Conservation (phyloP, 2,329 filamentous ascomycete genomes). For the Aspergillus sclerotialis region DNA sequence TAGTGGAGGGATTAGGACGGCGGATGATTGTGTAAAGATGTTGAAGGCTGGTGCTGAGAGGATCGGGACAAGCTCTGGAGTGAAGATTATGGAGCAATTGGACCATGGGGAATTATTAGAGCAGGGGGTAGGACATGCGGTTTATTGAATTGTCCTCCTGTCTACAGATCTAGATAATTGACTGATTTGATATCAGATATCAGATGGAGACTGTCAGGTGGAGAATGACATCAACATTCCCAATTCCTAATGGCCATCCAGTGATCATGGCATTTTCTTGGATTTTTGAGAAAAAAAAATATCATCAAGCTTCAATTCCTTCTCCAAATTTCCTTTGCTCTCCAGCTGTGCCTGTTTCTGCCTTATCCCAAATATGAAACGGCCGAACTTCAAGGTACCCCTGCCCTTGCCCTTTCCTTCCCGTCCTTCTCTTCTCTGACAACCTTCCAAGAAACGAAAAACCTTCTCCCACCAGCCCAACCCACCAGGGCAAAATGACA, state of each 20-base stretch:
- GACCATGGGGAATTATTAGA: conserved; percentile 14
- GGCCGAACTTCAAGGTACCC: conserved; percentile 1
- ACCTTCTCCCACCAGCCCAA: conserved; percentile 8
- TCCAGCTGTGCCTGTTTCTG: not conserved
- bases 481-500: conserved; percentile 3
- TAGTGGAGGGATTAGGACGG: conserved; percentile 48
- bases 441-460: conserved; percentile 14
- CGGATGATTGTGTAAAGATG: conserved; percentile 48
- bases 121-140: conserved; percentile 12
- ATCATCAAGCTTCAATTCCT: not conserved
- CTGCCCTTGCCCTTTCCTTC: not conserved
- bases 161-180: not conserved
- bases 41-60: conserved; percentile 50
- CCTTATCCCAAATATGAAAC: not conserved
- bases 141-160: conserved; percentile 4
- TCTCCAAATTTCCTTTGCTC: not conserved
- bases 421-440: too few relatives aligned
- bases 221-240: conserved; percentile 1
- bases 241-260: not conserved
- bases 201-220: not conserved
- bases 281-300: not conserved
- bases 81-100: conserved; percentile 47
- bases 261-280: not conserved
- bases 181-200: not conserved
- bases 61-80: conserved; percentile 50